phyloP scores from a whole-genome alignment of 495 filamentous ascomycete species.

The Staphylotrichum longicolle region DNA sequence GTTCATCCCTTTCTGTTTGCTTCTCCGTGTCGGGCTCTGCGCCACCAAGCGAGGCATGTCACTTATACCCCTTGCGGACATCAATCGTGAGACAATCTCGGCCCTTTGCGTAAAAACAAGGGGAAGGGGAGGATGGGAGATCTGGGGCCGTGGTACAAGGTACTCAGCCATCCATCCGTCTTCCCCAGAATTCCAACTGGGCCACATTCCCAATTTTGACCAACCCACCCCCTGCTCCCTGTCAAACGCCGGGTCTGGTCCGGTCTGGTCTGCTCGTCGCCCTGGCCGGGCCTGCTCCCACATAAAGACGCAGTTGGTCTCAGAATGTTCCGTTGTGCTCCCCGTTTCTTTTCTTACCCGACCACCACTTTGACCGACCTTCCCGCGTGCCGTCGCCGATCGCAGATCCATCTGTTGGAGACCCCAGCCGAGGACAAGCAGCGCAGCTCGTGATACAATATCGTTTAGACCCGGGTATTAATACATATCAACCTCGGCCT shows the following conservation, averaged over 20 bases:
- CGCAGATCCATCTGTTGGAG: conserved; percentile 7
- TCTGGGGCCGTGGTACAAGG: conserved; percentile 16
- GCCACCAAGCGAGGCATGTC: background rate
- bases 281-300: conserved; percentile 23
- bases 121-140: conserved; percentile 6
- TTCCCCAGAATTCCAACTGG: conserved; percentile 29
- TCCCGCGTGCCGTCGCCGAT: conserved; percentile 8
- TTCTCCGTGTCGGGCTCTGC: background rate
- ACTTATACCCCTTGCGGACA: conserved; percentile 13
- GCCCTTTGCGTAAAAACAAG: conserved; percentile 3
- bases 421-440: conserved; percentile 12
- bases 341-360: conserved; percentile 19
- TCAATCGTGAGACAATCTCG: conserved; percentile 14
- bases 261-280: conserved; percentile 14
- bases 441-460: conserved; percentile 15
- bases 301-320: conserved; percentile 24
- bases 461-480: conserved; percentile 20
- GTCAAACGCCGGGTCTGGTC: conserved; percentile 17
- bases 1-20: conserved; percentile 8
- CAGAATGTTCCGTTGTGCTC: conserved; percentile 14
- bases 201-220: conserved; percentile 17
- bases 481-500: conserved; percentile 25
- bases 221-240: conserved; percentile 14
- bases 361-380: conserved; percentile 14
- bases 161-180: conserved; percentile 15